Conservation (phyloP, 306 rosid species). For the Cucurbita moschata region DNA sequence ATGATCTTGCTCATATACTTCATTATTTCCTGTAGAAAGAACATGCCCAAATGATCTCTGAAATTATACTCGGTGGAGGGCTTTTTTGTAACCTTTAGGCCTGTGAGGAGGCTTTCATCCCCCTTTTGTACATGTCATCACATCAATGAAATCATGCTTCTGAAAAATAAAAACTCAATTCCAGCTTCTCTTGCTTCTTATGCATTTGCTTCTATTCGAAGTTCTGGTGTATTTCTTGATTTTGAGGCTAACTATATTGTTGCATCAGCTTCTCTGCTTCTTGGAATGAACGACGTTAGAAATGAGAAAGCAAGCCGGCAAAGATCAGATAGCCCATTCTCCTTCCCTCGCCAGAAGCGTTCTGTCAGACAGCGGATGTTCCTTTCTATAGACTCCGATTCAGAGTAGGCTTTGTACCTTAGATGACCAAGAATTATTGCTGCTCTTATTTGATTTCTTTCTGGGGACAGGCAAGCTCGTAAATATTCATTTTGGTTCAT, state of each 20-base stretch:
- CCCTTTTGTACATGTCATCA: neutral
- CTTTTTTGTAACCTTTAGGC: neutral
- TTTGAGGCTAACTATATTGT: conserved; percentile 20
- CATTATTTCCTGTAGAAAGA: neutral
- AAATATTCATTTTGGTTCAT: conserved; percentile 5
- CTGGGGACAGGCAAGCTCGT: conserved; percentile 8
- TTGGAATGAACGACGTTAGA: conserved; percentile 60
- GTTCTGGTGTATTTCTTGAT: neutral
- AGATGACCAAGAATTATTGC: conserved; percentile 6
- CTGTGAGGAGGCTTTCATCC: neutral
- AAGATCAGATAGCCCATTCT: conserved; percentile 80
- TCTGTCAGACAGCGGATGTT: conserved; percentile 59
- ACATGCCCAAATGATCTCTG: neutral
- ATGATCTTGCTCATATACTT: neutral
- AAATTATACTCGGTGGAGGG: neutral
- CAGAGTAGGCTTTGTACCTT: conserved; percentile 40
- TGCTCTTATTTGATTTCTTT: conserved; percentile 1
- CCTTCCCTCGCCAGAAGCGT: conserved; percentile 96
- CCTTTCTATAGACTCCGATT: conserved; percentile 80
- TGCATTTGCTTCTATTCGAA: neutral
- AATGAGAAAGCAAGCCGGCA: conserved; percentile 52
- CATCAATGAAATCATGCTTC: neutral
- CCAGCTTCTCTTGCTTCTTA: neutral
- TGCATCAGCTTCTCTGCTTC: conserved; percentile 74
- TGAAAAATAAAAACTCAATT: neutral